These are phyloP conservation scores for Xylaria sp. DNA, from an alignment of 495 filamentous ascomycete genomes.

Conservation along the genomic window DNA sequence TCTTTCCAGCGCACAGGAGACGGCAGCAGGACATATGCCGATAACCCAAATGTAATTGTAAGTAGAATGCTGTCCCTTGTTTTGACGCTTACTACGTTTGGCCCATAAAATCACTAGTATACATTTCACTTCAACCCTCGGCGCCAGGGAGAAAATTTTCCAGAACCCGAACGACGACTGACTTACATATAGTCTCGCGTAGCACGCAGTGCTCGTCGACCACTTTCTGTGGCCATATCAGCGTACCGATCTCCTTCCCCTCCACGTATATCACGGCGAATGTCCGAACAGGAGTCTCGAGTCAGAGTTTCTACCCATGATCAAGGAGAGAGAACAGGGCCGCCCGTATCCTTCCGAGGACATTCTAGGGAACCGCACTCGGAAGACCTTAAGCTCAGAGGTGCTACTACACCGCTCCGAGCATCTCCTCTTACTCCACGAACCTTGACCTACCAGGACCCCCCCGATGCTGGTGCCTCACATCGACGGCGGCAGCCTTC, in stretches of 20 bases:
- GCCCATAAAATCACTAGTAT: not conserved
- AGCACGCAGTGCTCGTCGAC: slow-evolving; percentile 48
- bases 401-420: slow-evolving; percentile 36
- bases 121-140: not conserved
- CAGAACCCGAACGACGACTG: slow-evolving; percentile 18
- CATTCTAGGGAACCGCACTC: slow-evolving; percentile 36
- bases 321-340: slow-evolving; percentile 38
- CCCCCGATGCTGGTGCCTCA: slow-evolving; percentile 52
- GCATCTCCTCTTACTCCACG: slow-evolving; percentile 54
- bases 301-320: slow-evolving; percentile 40
- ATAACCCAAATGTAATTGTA: slow-evolving; percentile 50
- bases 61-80: slow-evolving; percentile 38
- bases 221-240: slow-evolving; percentile 50
- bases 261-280: slow-evolving; percentile 46
- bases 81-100: slow-evolving; percentile 21
- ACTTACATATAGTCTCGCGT: slow-evolving; percentile 48
- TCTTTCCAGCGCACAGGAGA: slow-evolving; percentile 44
- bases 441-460: slow-evolving; percentile 50
- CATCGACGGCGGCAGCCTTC: slow-evolving; percentile 49
- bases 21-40: slow-evolving; percentile 36
- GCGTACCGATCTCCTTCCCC: slow-evolving; percentile 43
- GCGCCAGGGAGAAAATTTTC: not conserved
- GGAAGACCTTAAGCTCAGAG: slow-evolving; percentile 36
- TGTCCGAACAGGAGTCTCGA: slow-evolving; percentile 55
- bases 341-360: slow-evolving; percentile 42